Evolutionary conservation across 306 rosid genomes (phyloP), one percentile per base, ranked within the genome.

Genomic region (Pterocarpus santalinus): DNA sequence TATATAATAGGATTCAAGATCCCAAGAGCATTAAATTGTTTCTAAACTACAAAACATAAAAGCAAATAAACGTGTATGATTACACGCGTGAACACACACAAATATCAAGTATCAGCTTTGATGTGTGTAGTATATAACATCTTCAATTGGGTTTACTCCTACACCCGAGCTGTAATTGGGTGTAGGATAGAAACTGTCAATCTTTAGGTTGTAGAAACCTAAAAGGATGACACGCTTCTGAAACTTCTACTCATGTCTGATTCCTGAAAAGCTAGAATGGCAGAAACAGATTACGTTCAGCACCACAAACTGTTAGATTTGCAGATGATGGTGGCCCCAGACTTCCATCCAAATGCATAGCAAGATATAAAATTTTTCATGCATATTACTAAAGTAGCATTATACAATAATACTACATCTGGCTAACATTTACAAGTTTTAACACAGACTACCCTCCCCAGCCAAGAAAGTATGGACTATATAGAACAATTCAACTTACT

Each of bases 401-500:
- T 69, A 38, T 49, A 39, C 36, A 75, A 82, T 14, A 69, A 47
- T 0, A 47, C 7, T 4, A 52, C 47, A 32, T 22, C 28, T 35
- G 39, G 67, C 64, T 43, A 77, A 71, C 55, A 77, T 77, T 43
- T 41, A 78, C 52, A 53, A 43, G 41, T 4, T 38, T 47, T 61
- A 44, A 66, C 35, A 34, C 77, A 60, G 22, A 49, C 34, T 9
- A 15, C 46, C 28, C 55, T 65, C 44, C 67, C 70, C 61, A 47
- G n/a, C 36, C 73, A 55, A 65, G 55, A 63, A 65, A 66, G 72
- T 53, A 83, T 14, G 52, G 9, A 65, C 65, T 56, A 34, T 63
- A 17, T 13, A 43, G 46, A 81, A 49, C 38, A 53, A 47, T 77
- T 66, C 38, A 66, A 89, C 95, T 89, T 81, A 96, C 99, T 96